phyloP scores from a whole-genome alignment of 441 rosid species.

The Gossypium davidsonii region DNA sequence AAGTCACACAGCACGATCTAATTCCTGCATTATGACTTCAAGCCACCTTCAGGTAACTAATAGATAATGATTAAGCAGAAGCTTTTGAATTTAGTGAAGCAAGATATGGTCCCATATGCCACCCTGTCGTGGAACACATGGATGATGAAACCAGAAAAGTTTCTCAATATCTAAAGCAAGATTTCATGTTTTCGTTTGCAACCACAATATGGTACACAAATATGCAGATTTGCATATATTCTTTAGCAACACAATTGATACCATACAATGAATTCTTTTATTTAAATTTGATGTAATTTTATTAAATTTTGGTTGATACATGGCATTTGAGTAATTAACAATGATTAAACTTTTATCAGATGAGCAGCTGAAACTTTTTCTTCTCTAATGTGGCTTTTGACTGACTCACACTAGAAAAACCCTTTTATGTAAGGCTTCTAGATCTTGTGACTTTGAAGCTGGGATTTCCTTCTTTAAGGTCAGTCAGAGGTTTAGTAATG shows the following conservation, averaged over 20 bases:
- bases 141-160: background rate
- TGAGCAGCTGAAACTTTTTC: background rate
- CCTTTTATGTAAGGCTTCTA: background rate
- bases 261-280: background rate
- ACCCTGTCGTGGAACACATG: background rate
- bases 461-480: background rate
- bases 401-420: background rate
- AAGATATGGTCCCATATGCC: background rate
- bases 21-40: background rate
- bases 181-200: background rate
- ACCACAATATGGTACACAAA: background rate
- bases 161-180: background rate
- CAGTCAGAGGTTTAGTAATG: background rate
- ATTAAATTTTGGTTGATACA: background rate
- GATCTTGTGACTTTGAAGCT: background rate
- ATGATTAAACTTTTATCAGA: background rate
- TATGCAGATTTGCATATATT: background rate
- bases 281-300: background rate
- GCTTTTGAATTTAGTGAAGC: constrained; percentile 3
- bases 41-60: background rate
- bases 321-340: background rate
- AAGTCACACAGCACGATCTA: background rate
- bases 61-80: background rate
- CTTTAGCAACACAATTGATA: background rate
- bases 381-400: background rate